Base-by-base conservation (phyloP, 208 protist species). In the Crithidia acanthocephali region DNA sequence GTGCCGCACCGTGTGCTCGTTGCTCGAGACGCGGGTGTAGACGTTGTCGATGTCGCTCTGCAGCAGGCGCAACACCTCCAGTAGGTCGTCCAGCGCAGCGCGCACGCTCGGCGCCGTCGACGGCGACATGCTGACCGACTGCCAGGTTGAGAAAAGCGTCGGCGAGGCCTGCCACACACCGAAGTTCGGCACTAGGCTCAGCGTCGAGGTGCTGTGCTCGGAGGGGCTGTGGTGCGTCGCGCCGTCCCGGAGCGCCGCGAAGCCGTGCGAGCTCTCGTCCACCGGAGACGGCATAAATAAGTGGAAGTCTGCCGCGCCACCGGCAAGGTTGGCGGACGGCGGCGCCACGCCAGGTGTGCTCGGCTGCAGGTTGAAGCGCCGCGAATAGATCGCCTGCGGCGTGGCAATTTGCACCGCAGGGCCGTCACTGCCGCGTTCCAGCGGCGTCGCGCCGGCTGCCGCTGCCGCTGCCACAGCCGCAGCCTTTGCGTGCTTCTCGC, bases 11-110 rank as follows among this genome's bases (percentile, higher is more conserved):
- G 50, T 30, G 48, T 84, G 74, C 65, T 73, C 55, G 60, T 53
- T 56, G 22, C 53, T n/a, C 0, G 74, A 68, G 42, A 85, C 56
- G 28, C 63, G 33, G 44, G 58, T 48, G 35, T 65, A 60, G n/a
- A 82, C 68, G 55, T 83, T 83, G 9, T 68, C 51, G 32, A 86
- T 66, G 56, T 86, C 81, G 35, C 69, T 73, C 40, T 64, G 59
- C 15, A 86, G 68, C 44, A 83, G 70, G 1, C 81, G 72, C 27
- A 63, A 51, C 40, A 73, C 55, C 44, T 86, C 81, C 20, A 74
- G 55, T 4, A 86, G 40, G 67, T 83, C 78, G 16, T 15, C 35
- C 45, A 86, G n/a, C 3, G 68, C 56, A 9, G 64, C 33, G 1
- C 33, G 50, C 45, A 62, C 25, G 50, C 35, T 42, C 2, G 50